phyloP scores from a whole-genome alignment of 257 asterid genomes.

The Verbena officinalis region DNA sequence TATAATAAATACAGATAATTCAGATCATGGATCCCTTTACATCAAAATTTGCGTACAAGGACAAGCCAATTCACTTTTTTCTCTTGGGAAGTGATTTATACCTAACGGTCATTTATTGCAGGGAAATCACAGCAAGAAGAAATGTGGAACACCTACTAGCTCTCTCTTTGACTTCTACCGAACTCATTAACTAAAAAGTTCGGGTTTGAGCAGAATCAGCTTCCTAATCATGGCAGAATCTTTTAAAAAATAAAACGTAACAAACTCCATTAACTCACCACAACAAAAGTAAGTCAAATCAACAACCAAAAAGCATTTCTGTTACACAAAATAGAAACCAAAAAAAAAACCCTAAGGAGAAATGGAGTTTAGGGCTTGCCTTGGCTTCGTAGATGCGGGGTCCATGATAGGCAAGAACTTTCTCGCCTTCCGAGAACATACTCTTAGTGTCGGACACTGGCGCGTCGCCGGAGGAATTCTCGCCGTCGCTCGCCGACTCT shows the following conservation, averaged over 20 bases:
- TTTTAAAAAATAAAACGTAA: background rate
- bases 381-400: slow-evolving; percentile 75
- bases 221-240: slow-evolving; percentile 1
- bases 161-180: background rate
- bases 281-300: slow-evolving; percentile 13
- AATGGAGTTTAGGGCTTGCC: slow-evolving; percentile 27
- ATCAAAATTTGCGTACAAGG: background rate
- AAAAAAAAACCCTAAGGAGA: slow-evolving; percentile 38
- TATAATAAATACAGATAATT: slow-evolving; percentile 7
- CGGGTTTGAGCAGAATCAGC: background rate
- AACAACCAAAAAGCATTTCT: slow-evolving; percentile 1
- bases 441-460: slow-evolving; percentile 57
- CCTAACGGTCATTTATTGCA: background rate
- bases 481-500: slow-evolving; percentile 68
- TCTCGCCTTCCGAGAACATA: slow-evolving; percentile 78
- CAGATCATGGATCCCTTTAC: slow-evolving; percentile 8
- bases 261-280: background rate
- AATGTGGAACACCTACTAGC: background rate
- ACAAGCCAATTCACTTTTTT: background rate
- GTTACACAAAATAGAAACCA: too few species aligned
- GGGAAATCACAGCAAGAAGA: slow-evolving; percentile 1
- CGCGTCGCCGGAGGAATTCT: slow-evolving; percentile 68
- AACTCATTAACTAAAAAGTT: background rate
- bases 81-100: background rate
- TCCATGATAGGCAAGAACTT: slow-evolving; percentile 89